Percentiles rank a stretch among this genome's conserved stretches.
Conservation (phyloP, 164 flowering plant genomes). For the Chimonanthus praecox region DNA sequence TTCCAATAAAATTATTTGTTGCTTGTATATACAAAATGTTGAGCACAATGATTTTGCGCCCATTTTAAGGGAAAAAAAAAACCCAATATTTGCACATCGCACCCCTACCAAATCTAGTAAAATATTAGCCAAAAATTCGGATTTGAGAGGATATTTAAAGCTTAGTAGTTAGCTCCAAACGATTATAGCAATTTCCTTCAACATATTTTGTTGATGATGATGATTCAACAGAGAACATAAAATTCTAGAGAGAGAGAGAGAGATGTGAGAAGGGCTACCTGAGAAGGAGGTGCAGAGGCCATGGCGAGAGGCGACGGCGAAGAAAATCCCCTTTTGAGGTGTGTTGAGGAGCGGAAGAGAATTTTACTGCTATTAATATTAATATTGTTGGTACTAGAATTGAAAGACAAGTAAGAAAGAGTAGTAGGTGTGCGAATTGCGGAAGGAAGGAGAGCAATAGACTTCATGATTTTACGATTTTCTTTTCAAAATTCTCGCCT, state of each 20-base stretch:
- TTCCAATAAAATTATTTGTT: too few species aligned
- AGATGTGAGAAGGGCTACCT: conserved; percentile 14
- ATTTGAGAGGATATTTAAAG: not conserved
- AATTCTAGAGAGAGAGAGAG: not conserved
- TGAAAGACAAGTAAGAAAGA: not conserved
- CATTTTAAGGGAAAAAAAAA: too few species aligned
- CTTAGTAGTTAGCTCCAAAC: not conserved
- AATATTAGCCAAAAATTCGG: not conserved
- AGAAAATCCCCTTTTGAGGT: not conserved
- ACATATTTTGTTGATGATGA: not conserved
- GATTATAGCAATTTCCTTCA: not conserved
- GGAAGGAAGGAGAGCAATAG: not conserved
- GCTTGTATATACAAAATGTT: too few species aligned
- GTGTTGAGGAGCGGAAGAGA: not conserved
- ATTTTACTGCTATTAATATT: not conserved
- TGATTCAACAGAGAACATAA: not conserved
- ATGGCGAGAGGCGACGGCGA: conserved; percentile 20
- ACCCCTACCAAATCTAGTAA: too few species aligned
- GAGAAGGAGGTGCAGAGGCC: conserved; percentile 38
- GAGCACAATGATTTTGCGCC: too few species aligned
- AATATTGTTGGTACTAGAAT: not conserved
- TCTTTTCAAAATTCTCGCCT: not conserved
- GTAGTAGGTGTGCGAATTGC: conserved; percentile 1
- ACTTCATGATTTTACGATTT: not conserved
- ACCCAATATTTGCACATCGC: too few species aligned